Evolutionary conservation across 176 grass and related monocot genomes (phyloP).

Genomic region (Carex cristatella): DNA sequence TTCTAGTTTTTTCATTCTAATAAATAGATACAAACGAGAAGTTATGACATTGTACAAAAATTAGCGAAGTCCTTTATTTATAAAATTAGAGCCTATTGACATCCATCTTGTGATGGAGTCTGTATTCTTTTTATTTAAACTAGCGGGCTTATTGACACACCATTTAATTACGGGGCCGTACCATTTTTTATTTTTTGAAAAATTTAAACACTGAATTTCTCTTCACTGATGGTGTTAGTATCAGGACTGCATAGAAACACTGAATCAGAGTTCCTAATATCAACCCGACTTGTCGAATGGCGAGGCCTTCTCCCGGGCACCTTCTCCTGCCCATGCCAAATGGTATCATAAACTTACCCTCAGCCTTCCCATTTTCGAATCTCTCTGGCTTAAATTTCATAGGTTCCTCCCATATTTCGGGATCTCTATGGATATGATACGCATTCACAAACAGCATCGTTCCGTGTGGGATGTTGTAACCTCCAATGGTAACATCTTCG

Average conservation of each 20-base stretch:
- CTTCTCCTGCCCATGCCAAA: constrained; percentile 27
- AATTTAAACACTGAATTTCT: too few species aligned
- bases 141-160: too few species aligned
- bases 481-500: constrained; percentile 11
- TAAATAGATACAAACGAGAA: too few species aligned
- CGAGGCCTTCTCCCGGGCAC: constrained; percentile 30
- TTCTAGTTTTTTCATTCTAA: too few species aligned
- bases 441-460: constrained; percentile 26
- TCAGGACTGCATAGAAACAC: background rate
- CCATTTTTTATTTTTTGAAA: too few species aligned
- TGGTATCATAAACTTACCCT: background rate
- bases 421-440: constrained; percentile 33
- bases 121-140: too few species aligned
- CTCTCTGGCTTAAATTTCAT: constrained; percentile 27
- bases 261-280: constrained; percentile 30
- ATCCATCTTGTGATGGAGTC: too few species aligned
- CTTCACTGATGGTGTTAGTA: too few species aligned
- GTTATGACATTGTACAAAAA: too few species aligned
- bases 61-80: too few species aligned
- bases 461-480: constrained; percentile 18
- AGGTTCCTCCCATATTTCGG: background rate
- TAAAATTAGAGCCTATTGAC: too few species aligned
- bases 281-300: constrained; percentile 14
- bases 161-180: too few species aligned
- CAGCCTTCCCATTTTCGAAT: background rate